Evolutionary conservation across 2,329 filamentous ascomycete genomes (phyloP).

Genomic region (Ambrosiella xylebori): DNA sequence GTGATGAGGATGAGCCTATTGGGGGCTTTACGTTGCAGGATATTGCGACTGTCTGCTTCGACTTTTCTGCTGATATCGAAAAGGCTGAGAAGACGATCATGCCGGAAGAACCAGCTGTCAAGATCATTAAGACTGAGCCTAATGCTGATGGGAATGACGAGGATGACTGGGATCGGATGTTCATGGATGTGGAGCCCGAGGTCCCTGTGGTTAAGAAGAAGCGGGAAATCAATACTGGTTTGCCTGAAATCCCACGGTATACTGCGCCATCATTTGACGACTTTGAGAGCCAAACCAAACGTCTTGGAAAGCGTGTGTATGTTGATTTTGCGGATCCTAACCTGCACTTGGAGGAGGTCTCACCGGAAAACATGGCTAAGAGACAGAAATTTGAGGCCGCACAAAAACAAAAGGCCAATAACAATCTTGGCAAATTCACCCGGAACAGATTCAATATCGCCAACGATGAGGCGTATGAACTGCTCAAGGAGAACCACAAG

Average conservation of each 20-base stretch:
- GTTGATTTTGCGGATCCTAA: constrained; percentile 80
- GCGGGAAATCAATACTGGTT: constrained; percentile 41
- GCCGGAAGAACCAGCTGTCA: neutral
- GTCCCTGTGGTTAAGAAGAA: constrained; percentile 46
- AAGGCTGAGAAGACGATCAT: constrained; percentile 11
- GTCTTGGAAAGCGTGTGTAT: constrained; percentile 59
- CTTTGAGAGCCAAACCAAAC: constrained; percentile 55
- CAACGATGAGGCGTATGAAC: constrained; percentile 89
- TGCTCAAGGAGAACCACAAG: constrained; percentile 90
- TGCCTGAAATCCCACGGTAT: constrained; percentile 41
- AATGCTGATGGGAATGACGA: constrained; percentile 24
- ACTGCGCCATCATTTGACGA: constrained; percentile 61
- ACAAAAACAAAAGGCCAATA: constrained; percentile 49
- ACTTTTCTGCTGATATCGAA: constrained; percentile 15
- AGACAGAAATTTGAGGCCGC: constrained; percentile 38
- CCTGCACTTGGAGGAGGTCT: constrained; percentile 64
- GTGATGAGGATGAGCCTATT: constrained; percentile 43
- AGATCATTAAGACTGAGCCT: constrained; percentile 13
- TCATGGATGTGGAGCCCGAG: constrained; percentile 31
- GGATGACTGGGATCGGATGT: constrained; percentile 47
- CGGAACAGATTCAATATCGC: constrained; percentile 83
- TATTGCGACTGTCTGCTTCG: constrained; percentile 56
- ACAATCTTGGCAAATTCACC: constrained; percentile 54
- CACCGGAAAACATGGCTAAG: constrained; percentile 45
- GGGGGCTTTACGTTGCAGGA: constrained; percentile 65